Evolutionary conservation across 2,329 filamentous ascomycete genomes (phyloP).

Genomic region (Elsinoe arachidis): DNA sequence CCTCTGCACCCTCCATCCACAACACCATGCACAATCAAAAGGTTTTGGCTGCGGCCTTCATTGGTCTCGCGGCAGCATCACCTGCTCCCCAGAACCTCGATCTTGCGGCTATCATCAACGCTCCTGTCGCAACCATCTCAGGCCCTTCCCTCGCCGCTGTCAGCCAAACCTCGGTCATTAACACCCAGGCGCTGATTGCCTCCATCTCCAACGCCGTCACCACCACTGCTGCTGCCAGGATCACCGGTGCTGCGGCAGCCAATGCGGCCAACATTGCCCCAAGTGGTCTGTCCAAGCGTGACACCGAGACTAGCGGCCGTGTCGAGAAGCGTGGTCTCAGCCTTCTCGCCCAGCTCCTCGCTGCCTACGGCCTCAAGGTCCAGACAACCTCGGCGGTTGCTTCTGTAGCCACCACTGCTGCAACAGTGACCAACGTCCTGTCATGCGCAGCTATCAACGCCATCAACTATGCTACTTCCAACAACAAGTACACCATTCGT

Average conservation of each 20-base stretch:
- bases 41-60: slow-evolving; percentile 17
- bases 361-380: background rate
- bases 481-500: slow-evolving; percentile 5
- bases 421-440: background rate
- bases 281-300: background rate
- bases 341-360: slow-evolving; percentile 2
- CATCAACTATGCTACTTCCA: slow-evolving; percentile 2
- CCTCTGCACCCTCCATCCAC: background rate
- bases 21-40: background rate
- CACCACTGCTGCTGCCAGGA: slow-evolving; percentile 16
- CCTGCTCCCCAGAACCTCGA: slow-evolving; percentile 20
- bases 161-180: slow-evolving; percentile 18
- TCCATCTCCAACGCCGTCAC: slow-evolving; percentile 14
- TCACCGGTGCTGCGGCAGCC: slow-evolving; percentile 12
- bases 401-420: background rate
- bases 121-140: slow-evolving; percentile 18
- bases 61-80: slow-evolving; percentile 19
- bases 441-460: slow-evolving; percentile 7
- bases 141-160: slow-evolving; percentile 19
- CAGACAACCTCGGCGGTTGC: background rate
- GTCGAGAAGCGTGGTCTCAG: slow-evolving; percentile 13
- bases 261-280: slow-evolving; percentile 4
- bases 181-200: slow-evolving; percentile 15
- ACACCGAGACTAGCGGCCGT: background rate
- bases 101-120: slow-evolving; percentile 18